phyloP scores from a whole-genome alignment of 345 rosid genomes.

The Xanthoceras sorbifolium region DNA sequence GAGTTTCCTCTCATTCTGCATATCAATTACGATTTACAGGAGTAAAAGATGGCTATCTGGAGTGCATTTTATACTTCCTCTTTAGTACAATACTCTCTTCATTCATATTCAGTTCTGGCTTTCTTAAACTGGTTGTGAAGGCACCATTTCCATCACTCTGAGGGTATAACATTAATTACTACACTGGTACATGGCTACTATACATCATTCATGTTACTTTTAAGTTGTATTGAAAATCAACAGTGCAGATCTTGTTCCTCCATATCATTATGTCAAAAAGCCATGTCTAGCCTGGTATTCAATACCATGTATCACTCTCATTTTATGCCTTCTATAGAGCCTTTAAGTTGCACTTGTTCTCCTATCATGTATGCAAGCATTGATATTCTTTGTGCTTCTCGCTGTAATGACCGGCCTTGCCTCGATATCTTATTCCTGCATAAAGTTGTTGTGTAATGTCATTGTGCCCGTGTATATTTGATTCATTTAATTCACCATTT shows the following conservation, averaged over 20 bases:
- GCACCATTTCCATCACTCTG: not conserved
- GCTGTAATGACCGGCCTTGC: not conserved
- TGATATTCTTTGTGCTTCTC: not conserved
- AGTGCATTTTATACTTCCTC: not conserved
- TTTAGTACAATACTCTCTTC: not conserved
- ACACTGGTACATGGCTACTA: not conserved
- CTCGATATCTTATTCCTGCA: not conserved
- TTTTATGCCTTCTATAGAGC: not conserved
- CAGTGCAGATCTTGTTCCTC: not conserved
- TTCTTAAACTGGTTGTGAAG: not conserved
- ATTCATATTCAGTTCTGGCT: not conserved
- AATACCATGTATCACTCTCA: not conserved
- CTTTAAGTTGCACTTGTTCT: not conserved
- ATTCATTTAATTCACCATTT: not conserved
- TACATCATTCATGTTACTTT: not conserved
- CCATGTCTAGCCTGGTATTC: not conserved
- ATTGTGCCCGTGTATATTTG: not conserved
- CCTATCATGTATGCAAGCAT: not conserved
- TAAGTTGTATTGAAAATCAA: not conserved
- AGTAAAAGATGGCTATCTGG: not conserved
- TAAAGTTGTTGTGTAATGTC: not conserved
- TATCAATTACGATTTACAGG: too few species aligned
- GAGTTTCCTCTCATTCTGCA: not conserved
- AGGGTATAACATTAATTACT: conserved; percentile 1
- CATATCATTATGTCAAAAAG: not conserved